Evolutionary conservation across 2,329 filamentous ascomycete genomes (phyloP), one percentile per base, ranked within the genome.

Genomic region (Paecilomyces niveus): DNA sequence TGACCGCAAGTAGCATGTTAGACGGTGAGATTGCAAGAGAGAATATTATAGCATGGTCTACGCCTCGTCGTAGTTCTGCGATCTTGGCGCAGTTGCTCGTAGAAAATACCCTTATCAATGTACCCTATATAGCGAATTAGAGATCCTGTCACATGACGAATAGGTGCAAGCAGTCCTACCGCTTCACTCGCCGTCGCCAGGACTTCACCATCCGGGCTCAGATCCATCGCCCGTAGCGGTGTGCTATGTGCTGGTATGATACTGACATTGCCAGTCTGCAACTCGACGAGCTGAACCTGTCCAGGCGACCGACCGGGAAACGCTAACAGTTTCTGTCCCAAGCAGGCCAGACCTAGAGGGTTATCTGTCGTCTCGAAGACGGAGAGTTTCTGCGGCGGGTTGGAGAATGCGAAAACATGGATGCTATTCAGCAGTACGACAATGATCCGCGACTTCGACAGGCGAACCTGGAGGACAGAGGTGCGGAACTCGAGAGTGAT

Each of bases 221-320:
- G 78, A 10, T 87, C 84, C 63, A 99, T 81, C 50, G 92, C 91
- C 60, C 89, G 85, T 18, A 99, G 78, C 0, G 89, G 81, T 0
- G 89, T 88, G 3, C 88, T 87, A 72, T 99, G 94, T 2, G 93
- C 94, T 0, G 92, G 91, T 59, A 97, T 91, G 71, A 99, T 96
- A 76, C 89, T 95, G 63, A 97, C 90, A 67, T 90, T 93, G 54
- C 87, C 86, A 0, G 86, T 90, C 18, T 81, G 80, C 10, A 95
- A 76, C 66, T 95, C 87, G 55, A 96, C 88, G 1, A 97, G 78
- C 72, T 97, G 92, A 29, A 97, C 88, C 68, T 99, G 94, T 11
- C 94, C 94, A 0, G 85, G 77, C 0, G 89, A 92, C 56, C 91
- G 84, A n/a, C 93, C 93, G 0, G 93, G 93, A 62, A 97, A 94